Evolutionary conservation across 139 green algal species (phyloP), one percentile per base, ranked within the genome.

Genomic region (Coelastrella sp.): DNA sequence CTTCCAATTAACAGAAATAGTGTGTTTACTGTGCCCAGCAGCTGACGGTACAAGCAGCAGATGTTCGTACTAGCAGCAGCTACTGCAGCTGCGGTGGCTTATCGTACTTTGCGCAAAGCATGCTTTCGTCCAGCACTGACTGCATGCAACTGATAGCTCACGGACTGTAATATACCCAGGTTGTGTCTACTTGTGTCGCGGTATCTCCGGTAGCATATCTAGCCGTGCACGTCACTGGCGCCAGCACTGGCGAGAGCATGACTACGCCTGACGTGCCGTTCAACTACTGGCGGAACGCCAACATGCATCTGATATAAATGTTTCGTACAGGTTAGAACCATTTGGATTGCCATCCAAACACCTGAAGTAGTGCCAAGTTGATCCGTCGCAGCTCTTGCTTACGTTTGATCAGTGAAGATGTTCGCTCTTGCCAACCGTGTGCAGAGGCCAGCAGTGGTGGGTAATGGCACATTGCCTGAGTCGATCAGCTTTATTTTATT

Each of bases 401-500:
- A 70, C 63, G 15, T 14, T 76, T 76, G 68, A 76, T 76, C 68
- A 24, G 19, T 19, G 24, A 76, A 76, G 19, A 76, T 76, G 68
- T 76, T 76, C 68, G 68, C 68, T 27, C 68, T 76, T 76, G 68
- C 68, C n/a, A 76, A 76, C 68, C 68, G 68, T 25, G 68, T 76
- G 68, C 68, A 76, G 68, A 76, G 68, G 68, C 68, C 68, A 15
- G 68, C 17, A 11, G 8, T 76, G 68, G 68, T 76, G 24, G 24
- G 68, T 24, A 70, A 15, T 12, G 12, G 11, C 63, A 70, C 11
- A 70, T 70, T 20, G 5, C 63, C 14, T 20, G 0, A 70, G 1
- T 5, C 3, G 35, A 3, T 49, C 35, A 49, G 35, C 35, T 49
- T 49, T 49, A 49, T 3, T 5, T 5, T 49, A 49, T 49, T 3